Conservation (phyloP, 805 yeast species). For the Starmerella gropengiesseri region DNA sequence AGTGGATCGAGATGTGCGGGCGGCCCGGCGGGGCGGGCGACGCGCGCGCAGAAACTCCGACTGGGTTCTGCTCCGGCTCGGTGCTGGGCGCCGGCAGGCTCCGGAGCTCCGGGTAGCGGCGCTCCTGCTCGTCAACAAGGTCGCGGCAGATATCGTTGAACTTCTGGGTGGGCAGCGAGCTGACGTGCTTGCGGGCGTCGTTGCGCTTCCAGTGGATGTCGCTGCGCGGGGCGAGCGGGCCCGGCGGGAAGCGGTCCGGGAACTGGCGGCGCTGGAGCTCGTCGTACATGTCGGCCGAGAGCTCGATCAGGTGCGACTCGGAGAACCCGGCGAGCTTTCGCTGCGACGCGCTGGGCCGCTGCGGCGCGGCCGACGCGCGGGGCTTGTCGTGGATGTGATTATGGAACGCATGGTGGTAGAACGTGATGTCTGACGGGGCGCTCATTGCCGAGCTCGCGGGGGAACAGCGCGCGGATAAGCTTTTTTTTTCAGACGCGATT, state of each 20-base stretch:
- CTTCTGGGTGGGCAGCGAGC: constrained; percentile 67
- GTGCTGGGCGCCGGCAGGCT: not conserved
- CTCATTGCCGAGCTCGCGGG: not conserved
- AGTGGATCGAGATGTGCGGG: not conserved
- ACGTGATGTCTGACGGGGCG: constrained; percentile 10
- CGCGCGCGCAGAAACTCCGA: no score
- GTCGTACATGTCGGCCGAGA: constrained; percentile 89
- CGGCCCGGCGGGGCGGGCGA: not conserved
- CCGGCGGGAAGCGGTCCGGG: constrained; percentile 33
- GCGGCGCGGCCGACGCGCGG: constrained; percentile 6
- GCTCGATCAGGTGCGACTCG: constrained; percentile 67
- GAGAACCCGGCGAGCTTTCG: constrained; percentile 47
- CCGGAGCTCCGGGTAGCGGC: constrained; percentile 47
- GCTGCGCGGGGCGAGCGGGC: constrained; percentile 53
- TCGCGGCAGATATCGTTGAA: constrained; percentile 88
- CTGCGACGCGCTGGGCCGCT: constrained; percentile 15
- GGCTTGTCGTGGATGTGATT: constrained; percentile 6
- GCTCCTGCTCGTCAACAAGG: constrained; percentile 73
- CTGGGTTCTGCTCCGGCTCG: not conserved
- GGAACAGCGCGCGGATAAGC: not conserved
- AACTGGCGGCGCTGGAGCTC: constrained; percentile 72
- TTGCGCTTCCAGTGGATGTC: constrained; percentile 87
- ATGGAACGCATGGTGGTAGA: constrained; percentile 19
- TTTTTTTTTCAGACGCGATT: constrained; percentile 8
- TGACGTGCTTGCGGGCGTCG: constrained; percentile 85